Evolutionary conservation across 306 rosid species (phyloP).

Genomic region (Acacia melanoxylon): DNA sequence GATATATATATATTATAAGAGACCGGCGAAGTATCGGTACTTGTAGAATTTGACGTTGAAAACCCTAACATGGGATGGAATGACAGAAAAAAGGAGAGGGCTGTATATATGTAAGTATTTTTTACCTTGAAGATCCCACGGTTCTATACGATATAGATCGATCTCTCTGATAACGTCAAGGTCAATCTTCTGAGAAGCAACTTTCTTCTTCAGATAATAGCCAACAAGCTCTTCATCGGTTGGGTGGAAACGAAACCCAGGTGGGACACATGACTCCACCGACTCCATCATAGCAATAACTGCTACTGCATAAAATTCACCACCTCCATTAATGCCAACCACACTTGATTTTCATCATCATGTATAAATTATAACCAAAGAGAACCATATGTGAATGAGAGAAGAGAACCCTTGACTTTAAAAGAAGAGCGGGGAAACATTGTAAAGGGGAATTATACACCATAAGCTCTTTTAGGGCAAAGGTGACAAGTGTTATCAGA

Average conservation of each 20-base stretch:
- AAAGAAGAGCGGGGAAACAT: neutral
- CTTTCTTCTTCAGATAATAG: slow-evolving; percentile 20
- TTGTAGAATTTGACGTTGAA: neutral
- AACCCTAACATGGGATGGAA: neutral
- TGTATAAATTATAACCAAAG: slow-evolving; percentile 47
- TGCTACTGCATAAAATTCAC: slow-evolving; percentile 76
- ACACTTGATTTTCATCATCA: slow-evolving; percentile 55
- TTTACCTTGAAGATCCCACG: slow-evolving; percentile 25
- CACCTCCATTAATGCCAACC: slow-evolving; percentile 47
- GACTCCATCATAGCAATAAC: slow-evolving; percentile 52
- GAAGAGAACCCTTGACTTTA: slow-evolving; percentile 18
- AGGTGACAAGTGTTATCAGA: slow-evolving; percentile 69
- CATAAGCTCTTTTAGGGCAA: slow-evolving; percentile 38
- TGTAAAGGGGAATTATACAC: slow-evolving; percentile 25
- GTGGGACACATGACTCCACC: slow-evolving; percentile 73
- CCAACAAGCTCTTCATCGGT: slow-evolving; percentile 26
- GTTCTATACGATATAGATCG: slow-evolving; percentile 13
- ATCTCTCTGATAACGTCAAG: slow-evolving; percentile 8
- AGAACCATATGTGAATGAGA: neutral
- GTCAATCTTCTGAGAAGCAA: slow-evolving; percentile 14
- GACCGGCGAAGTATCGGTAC: neutral
- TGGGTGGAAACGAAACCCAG: slow-evolving; percentile 29
- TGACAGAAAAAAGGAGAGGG: neutral
- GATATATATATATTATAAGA: too few relatives aligned
- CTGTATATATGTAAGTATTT: neutral